A percentile compares a stretch with the other conserved stretches of the same genome.
Conservation (phyloP, 1,284 basidiomycete genomes). For the Leccinum pachyderme region DNA sequence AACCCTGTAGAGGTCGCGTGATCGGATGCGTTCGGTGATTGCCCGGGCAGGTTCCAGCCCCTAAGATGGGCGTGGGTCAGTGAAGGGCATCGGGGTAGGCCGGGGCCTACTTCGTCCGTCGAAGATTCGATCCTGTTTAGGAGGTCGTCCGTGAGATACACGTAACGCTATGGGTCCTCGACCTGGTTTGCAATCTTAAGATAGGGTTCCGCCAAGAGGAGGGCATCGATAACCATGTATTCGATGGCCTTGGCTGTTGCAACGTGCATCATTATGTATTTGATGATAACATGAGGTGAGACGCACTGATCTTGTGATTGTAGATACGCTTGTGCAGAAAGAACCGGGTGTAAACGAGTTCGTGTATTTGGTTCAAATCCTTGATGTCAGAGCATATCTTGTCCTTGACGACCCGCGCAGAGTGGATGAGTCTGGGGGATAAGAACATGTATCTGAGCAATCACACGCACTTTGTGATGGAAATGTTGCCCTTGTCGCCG, state of each 20-base stretch:
- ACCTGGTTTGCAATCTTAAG: conserved; percentile 59
- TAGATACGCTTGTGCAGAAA: conserved; percentile 75
- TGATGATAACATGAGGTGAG: background rate
- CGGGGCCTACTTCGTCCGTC: conserved; percentile 40
- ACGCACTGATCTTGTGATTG: conserved; percentile 70
- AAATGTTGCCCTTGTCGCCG: conserved; percentile 60
- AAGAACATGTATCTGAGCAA: background rate
- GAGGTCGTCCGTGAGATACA: conserved; percentile 67
- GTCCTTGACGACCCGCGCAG: conserved; percentile 67
- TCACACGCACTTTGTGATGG: conserved; percentile 36
- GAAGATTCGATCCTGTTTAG: conserved; percentile 54
- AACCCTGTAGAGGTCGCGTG: conserved; percentile 62
- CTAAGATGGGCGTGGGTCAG: conserved; percentile 34
- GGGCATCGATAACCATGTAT: conserved; percentile 74
- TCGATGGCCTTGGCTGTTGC: conserved; percentile 67
- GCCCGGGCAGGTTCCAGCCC: conserved; percentile 54
- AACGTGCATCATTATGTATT: background rate
- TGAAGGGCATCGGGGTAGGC: background rate
- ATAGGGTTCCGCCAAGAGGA: conserved; percentile 60
- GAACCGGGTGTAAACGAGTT: conserved; percentile 70
- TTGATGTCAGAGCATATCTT: conserved; percentile 80
- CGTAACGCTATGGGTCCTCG: conserved; percentile 54
- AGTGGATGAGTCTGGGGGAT: conserved; percentile 58
- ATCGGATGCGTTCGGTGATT: conserved; percentile 59
- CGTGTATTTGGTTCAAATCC: conserved; percentile 70